Evolutionary conservation across 2,329 filamentous ascomycete genomes (phyloP).

Genomic region (Beauveria sp.): DNA sequence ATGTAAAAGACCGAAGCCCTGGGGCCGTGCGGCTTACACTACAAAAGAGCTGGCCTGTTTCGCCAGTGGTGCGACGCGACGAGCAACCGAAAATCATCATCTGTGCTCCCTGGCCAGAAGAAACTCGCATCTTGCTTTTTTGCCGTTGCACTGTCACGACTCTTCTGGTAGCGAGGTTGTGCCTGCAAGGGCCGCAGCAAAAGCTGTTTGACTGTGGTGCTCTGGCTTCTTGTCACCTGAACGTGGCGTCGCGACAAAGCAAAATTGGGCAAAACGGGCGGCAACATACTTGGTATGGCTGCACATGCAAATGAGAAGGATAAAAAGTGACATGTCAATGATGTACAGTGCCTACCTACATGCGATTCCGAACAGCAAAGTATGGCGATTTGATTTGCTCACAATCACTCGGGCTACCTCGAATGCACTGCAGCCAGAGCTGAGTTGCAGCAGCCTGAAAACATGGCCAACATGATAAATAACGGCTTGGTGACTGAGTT

Average conservation of each 20-base stretch:
- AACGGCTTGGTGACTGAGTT: too few species aligned
- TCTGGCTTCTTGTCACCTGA: not conserved
- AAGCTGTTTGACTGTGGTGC: not conserved
- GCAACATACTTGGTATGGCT: not conserved
- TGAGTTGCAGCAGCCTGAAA: too few species aligned
- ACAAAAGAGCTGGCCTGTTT: too few species aligned
- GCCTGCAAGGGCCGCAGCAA: not conserved
- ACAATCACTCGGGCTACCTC: not conserved
- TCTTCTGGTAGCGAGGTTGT: not conserved
- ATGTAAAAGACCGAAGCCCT: too few species aligned
- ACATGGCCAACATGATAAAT: too few species aligned
- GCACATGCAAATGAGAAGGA: not conserved
- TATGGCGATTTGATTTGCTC: not conserved
- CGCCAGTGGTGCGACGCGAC: too few species aligned
- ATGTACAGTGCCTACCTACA: not conserved
- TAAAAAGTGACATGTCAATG: constrained; percentile 5
- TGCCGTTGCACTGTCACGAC: not conserved
- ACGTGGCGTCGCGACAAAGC: constrained; percentile 1
- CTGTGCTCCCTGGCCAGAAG: too few species aligned
- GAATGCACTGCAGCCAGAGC: too few species aligned
- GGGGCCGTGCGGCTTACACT: too few species aligned
- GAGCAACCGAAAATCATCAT: too few species aligned
- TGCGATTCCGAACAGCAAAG: not conserved
- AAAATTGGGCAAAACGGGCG: not conserved
- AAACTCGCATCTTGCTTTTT: too few species aligned